Evolutionary conservation across 768 basidiomycete species (phyloP).

Genomic region (Austroboletus eburneus): DNA sequence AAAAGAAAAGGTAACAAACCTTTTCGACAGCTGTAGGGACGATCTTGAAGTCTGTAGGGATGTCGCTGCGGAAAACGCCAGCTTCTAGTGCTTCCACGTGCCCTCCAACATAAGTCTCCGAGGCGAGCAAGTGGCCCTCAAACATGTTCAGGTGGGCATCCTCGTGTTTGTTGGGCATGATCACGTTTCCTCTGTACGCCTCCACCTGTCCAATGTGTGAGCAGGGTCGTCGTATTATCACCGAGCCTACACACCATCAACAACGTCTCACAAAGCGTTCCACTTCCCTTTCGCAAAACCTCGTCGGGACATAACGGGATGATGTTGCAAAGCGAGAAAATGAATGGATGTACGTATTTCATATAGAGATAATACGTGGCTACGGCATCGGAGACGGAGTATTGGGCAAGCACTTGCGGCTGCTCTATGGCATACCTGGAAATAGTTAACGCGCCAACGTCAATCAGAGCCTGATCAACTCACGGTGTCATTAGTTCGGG

Average conservation of each 20-base stretch:
- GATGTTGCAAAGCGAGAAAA: constrained; percentile 98
- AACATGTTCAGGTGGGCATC: constrained; percentile 89
- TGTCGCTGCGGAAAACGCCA: constrained; percentile 96
- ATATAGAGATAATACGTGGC: constrained; percentile 99
- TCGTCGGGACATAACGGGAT: constrained; percentile 97
- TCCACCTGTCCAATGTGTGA: constrained; percentile 66
- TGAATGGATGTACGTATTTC: constrained; percentile 99
- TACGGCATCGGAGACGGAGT: constrained; percentile 99
- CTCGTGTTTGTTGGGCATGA: constrained; percentile 98
- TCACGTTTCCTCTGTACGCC: constrained; percentile 85
- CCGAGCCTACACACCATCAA: constrained; percentile 70
- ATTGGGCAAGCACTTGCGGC: constrained; percentile 90
- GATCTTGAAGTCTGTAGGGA: constrained; percentile 91
- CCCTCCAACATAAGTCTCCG: constrained; percentile 98
- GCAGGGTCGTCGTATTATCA: neutral
- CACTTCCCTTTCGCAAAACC: constrained; percentile 91
- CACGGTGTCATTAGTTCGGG: constrained; percentile 99
- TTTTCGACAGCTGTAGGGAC: constrained; percentile 82
- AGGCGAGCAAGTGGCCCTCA: constrained; percentile 93
- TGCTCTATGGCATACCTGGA: constrained; percentile 92
- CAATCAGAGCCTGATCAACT: constrained; percentile 27
- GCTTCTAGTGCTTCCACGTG: constrained; percentile 99
- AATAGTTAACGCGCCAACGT: neutral
- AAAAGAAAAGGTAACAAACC: constrained; percentile 39
- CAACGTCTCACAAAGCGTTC: constrained; percentile 95